A percentile compares a stretch with the other conserved stretches of the same genome.
These are phyloP conservation scores for Fraxinus angustifolia DNA, from an alignment of 305 asterid species.

Conservation along the genomic window DNA sequence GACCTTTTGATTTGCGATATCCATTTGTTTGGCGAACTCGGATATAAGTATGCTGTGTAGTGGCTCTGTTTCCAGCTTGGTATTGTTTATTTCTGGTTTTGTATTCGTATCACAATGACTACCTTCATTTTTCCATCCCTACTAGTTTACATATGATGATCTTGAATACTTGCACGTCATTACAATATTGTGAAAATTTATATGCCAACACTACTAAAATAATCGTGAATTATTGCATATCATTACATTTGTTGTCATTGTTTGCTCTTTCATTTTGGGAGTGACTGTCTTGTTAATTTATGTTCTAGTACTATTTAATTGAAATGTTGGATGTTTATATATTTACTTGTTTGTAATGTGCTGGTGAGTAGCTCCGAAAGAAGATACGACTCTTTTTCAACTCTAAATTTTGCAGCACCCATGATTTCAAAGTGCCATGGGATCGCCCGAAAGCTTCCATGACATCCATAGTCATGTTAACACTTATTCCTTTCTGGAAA, in stretches of 20 bases:
- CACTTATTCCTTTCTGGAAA: constrained; percentile 58
- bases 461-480: constrained; percentile 68
- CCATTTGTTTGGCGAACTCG: constrained; percentile 43
- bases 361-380: constrained; percentile 78
- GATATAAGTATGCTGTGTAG: constrained; percentile 41
- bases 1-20: constrained; percentile 24
- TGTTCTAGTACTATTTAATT: no score
- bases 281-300: no score
- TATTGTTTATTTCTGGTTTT: constrained; percentile 42
- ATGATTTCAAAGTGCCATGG: constrained; percentile 46
- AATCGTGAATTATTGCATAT: no score
- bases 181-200: no score
- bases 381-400: constrained; percentile 41
- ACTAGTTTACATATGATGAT: constrained; percentile 6
- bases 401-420: constrained; percentile 43
- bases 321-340: no score
- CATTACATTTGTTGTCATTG: no score
- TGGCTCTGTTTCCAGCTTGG: constrained; percentile 43
- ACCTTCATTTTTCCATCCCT: constrained; percentile 59
- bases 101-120: constrained; percentile 51
- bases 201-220: no score
- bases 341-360: constrained; percentile 63
- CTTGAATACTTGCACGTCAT: background rate
- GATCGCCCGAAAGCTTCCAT: constrained; percentile 69
- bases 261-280: no score